Evolutionary conservation across 192 early-diverging fungal genomes (phyloP).

Genomic region (Entomortierella beljakovae): DNA sequence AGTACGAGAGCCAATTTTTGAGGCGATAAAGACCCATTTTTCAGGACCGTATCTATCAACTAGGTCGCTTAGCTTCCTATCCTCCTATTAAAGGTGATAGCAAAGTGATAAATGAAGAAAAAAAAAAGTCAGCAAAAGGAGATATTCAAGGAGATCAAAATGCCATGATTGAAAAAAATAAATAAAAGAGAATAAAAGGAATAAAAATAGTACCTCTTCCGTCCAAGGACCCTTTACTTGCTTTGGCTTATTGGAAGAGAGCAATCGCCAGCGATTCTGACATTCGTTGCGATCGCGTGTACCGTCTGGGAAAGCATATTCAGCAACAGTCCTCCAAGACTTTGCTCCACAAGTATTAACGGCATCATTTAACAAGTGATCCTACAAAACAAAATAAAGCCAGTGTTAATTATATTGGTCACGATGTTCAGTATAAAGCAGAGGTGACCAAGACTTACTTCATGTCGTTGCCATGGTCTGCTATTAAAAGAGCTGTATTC

Average conservation of each 20-base stretch:
- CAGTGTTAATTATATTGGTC: not conserved
- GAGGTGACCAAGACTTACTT: slow-evolving; percentile 12
- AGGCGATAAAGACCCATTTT: slow-evolving; percentile 53
- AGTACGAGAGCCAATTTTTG: slow-evolving; percentile 45
- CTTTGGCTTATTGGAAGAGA: slow-evolving; percentile 21
- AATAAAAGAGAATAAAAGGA: not conserved
- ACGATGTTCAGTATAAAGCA: not conserved
- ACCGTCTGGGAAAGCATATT: slow-evolving; percentile 41
- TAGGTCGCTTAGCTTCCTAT: slow-evolving; percentile 34
- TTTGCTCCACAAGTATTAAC: slow-evolving; percentile 32
- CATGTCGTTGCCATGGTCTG: slow-evolving; percentile 42
- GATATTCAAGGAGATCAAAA: not conserved
- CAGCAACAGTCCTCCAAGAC: slow-evolving; percentile 38
- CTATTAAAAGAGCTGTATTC: not conserved
- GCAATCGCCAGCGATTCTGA: slow-evolving; percentile 39
- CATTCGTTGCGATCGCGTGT: slow-evolving; percentile 40
- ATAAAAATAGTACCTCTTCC: slow-evolving; percentile 29
- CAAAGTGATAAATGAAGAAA: not conserved
- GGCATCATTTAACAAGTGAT: slow-evolving; percentile 33
- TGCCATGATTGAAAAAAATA: not conserved
- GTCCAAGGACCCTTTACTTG: slow-evolving; percentile 55
- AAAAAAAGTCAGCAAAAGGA: not conserved
- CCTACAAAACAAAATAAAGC: slow-evolving; percentile 4
- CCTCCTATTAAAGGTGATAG: slow-evolving; percentile 16
- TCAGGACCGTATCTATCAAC: slow-evolving; percentile 50